Evolutionary conservation across 371 early-diverging fungal genomes (phyloP).

Genomic region (Basidiobolus meristosporus): DNA sequence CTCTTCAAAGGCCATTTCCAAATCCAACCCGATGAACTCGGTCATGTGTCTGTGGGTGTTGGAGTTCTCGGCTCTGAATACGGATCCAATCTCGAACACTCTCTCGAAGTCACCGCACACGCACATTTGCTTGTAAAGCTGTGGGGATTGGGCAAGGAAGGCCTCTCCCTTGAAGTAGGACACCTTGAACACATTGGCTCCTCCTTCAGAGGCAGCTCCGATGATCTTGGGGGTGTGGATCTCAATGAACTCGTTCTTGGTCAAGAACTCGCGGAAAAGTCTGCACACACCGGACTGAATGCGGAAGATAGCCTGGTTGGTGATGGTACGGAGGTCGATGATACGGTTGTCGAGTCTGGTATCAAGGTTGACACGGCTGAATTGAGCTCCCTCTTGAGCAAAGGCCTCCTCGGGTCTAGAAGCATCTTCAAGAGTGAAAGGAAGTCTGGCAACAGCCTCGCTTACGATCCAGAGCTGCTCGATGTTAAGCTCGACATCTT

Average conservation of each 20-base stretch:
- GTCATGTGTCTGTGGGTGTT: slow-evolving; percentile 99
- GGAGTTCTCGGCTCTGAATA: slow-evolving; percentile 99
- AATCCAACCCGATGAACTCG: slow-evolving; percentile 98
- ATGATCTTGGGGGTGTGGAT: slow-evolving; percentile 99
- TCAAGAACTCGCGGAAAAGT: slow-evolving; percentile 89
- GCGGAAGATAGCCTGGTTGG: slow-evolving; percentile 97
- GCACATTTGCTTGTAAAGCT: slow-evolving; percentile 99
- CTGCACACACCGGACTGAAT: slow-evolving; percentile 88
- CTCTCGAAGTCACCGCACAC: slow-evolving; percentile 95
- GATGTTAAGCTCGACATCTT: slow-evolving; percentile 44
- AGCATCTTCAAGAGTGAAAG: slow-evolving; percentile 94
- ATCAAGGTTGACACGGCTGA: slow-evolving; percentile 70
- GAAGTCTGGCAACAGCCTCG: slow-evolving; percentile 65
- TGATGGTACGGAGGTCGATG: slow-evolving; percentile 89
- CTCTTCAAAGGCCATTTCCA: slow-evolving; percentile 98
- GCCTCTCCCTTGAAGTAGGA: slow-evolving; percentile 94
- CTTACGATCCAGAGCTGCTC: slow-evolving; percentile 27
- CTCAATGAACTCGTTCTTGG: slow-evolving; percentile 76
- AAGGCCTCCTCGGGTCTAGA: slow-evolving; percentile 47
- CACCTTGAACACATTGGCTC: slow-evolving; percentile 96
- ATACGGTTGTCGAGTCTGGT: slow-evolving; percentile 95
- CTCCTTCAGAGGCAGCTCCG: slow-evolving; percentile 95
- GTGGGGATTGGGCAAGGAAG: slow-evolving; percentile 97
- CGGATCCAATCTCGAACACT: slow-evolving; percentile 99
- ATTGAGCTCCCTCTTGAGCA: slow-evolving; percentile 16